Evolutionary conservation across 352 stramenopile genomes (phyloP), one percentile per base, ranked within the genome.

Genomic region (Phytophthora hybrid): DNA sequence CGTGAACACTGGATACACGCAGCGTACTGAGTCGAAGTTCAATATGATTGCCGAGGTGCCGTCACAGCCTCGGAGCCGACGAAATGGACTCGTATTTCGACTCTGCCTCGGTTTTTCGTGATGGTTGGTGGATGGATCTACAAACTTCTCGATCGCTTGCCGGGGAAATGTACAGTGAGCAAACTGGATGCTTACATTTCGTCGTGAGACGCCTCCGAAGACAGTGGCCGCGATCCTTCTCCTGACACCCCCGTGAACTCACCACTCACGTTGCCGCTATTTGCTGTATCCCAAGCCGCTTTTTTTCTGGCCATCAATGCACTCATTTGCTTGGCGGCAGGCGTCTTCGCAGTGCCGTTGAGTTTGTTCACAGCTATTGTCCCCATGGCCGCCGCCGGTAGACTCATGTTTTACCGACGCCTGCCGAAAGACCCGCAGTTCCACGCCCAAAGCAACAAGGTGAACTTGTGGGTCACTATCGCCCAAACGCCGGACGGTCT

Each of bases 281-380:
- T 76, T 59, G 56, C 51, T 47, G 39, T 66, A 0, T 56, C 41
- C 16, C 73, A 83, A 55, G 65, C 63, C 0, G 8, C 55, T 8
- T 47, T 72, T 11, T 73, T 71, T 46, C 29, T 77, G 14, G 44
- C 19, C 1, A 78, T 67, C 5, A 58, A 80, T 34, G n/a, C 73
- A 0, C 46, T 69, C 0, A 59, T 79, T 8, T 64, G 76, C 0
- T 46, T 59, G 13, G 44, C 47, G 3, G 51, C 54, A 2, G 55
- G 59, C 21, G 60, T 81, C 10, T 87, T 84, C 49, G 77, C 80
- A 1, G 71, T 82, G 7, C 79, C 76, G 4, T 75, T 80, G 26
- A 79, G 67, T 13, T 34, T 74, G 32, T 58, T 77, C 19, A 51
- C 68, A 3, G 49, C 68, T 0, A 39, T 80, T 16, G n/a, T 58